Base-by-base conservation (phyloP, 2,329 filamentous ascomycete species). In the Alternaria sp. region DNA sequence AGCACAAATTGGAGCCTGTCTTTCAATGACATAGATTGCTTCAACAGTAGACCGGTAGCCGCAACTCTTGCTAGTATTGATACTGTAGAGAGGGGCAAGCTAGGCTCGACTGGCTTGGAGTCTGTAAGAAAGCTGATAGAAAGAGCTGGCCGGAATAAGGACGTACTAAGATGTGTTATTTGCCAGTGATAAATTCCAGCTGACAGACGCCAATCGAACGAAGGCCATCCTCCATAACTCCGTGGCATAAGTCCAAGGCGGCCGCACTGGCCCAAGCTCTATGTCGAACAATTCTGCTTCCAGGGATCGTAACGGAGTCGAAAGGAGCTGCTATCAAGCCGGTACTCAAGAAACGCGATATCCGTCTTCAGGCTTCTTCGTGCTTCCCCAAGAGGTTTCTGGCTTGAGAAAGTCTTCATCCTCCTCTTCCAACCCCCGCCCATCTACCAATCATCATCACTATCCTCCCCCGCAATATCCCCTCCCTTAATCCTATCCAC, bases 401-500 rank as follows among this genome's bases (percentile, higher is more conserved):
- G 8, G 7, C 28, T 2, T n/a, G 20, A 53, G 11, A 23, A n/a
- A 37, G 20, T 37, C 44, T n/a, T 41, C 20, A 14, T 47, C 56
- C 25, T 43, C 28, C 37, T 49, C 49, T 46, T 54, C 5, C 26
- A 12, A 21, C 15, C 10, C 26, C 15, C 23, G 9, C n/a, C 14
- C 20, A 41, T 53, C 44, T 63, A 67, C 67, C 67, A 69, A 49
- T 72, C 71, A 23, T 62, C 68, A 58, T 70, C 65, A 15, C 65
- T 70, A 14, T 68, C 71, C 20, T 72, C 70, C 44, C 64, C 49
- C 54, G 69, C 70, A 41, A 77, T 54, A n/a, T 70, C 69, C 3
- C 69, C 71, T 15, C 70, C 72, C 49, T 72, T 70, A 37, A 77
- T 69, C 47, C 72, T 64, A 25, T 72, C 61, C 20, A 77, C 61